These are phyloP conservation scores for Barbarea vulgaris DNA, from an alignment of 345 rosid species.

Conservation along the genomic window DNA sequence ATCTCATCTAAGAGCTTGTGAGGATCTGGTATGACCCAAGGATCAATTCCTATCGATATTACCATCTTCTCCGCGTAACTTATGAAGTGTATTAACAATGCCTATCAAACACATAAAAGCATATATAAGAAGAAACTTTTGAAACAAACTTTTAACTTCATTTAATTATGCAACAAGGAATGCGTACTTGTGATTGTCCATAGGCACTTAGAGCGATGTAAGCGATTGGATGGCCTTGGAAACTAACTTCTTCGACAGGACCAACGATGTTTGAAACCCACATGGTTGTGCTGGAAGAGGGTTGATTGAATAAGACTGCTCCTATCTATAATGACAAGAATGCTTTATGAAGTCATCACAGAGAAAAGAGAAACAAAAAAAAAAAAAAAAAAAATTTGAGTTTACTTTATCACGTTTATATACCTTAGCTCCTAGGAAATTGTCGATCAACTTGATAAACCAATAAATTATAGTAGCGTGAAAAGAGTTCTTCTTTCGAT, in stretches of 20 bases:
- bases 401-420: not conserved
- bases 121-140: not conserved
- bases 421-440: not conserved
- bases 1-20: not conserved
- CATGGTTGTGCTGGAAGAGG: conserved; percentile 41
- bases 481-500: conserved; percentile 52
- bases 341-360: not conserved
- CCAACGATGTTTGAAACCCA: conserved; percentile 53
- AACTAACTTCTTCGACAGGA: conserved; percentile 53
- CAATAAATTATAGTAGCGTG: conserved; percentile 40
- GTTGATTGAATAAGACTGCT: conserved; percentile 30
- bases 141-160: conserved; percentile 27
- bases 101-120: conserved; percentile 39
- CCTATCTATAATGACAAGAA: conserved; percentile 36
- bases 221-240: conserved; percentile 51
- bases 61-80: conserved; percentile 43
- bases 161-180: not conserved
- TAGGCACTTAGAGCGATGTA: conserved; percentile 55
- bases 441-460: conserved; percentile 14
- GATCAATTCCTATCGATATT: not conserved
- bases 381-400: too few species aligned
- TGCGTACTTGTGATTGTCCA: conserved; percentile 47
- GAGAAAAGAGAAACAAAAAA: not conserved
- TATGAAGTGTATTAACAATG: conserved; percentile 62
- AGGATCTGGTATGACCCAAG: not conserved